Conservation (phyloP, 345 rosid genomes). For the Salix caprea region DNA sequence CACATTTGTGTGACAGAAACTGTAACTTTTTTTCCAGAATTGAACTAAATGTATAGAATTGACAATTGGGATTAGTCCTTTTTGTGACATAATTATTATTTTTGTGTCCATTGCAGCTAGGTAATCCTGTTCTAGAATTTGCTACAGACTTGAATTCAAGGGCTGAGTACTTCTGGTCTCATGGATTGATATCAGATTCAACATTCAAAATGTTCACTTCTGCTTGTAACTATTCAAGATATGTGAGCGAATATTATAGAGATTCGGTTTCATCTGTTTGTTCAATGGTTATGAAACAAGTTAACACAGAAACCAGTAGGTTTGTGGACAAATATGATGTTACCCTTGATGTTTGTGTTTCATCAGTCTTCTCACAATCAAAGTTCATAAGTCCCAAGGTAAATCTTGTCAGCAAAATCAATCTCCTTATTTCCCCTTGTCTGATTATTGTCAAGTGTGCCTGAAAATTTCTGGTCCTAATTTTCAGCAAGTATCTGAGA, state of each 20-base stretch:
- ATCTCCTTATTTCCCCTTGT: background rate
- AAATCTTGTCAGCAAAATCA: conserved; percentile 15
- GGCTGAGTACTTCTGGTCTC: conserved; percentile 98
- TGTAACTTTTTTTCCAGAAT: background rate
- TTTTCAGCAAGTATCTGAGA: conserved; percentile 15
- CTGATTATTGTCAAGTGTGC: background rate
- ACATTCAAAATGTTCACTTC: conserved; percentile 80
- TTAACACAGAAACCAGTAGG: conserved; percentile 70
- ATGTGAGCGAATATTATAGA: conserved; percentile 80
- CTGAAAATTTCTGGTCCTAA: background rate
- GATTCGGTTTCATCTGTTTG: conserved; percentile 68
- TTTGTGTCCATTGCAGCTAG: conserved; percentile 47
- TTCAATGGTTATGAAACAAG: conserved; percentile 72
- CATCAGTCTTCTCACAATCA: conserved; percentile 79
- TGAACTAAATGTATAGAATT: background rate
- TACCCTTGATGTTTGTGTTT: conserved; percentile 82
- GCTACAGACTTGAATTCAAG: conserved; percentile 85
- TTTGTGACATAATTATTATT: background rate
- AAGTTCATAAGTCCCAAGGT: conserved; percentile 72
- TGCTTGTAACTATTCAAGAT: conserved; percentile 84
- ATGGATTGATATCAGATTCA: conserved; percentile 85
- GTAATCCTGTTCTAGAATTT: conserved; percentile 87
- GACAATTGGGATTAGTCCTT: background rate
- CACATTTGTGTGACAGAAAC: background rate
- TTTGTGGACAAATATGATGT: conserved; percentile 93